A percentile compares a stretch with the other conserved stretches of the same genome.
Conservation (phyloP, 1,284 basidiomycete genomes). For the Trametes hirsuta region DNA sequence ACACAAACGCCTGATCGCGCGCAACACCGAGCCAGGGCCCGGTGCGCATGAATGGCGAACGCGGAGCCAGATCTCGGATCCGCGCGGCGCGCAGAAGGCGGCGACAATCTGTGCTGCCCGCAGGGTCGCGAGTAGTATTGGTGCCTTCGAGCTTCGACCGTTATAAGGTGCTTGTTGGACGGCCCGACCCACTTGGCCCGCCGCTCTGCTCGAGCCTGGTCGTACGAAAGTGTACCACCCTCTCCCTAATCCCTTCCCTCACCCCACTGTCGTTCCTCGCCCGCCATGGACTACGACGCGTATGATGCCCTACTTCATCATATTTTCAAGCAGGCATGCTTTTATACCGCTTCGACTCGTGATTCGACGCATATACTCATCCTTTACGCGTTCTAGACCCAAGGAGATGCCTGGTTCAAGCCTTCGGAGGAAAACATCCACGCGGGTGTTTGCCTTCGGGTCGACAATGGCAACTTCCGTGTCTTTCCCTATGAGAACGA, state of each 20-base stretch:
- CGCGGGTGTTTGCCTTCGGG: slow-evolving; percentile 69
- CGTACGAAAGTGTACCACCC: slow-evolving; percentile 6
- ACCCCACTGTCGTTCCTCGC: slow-evolving; percentile 18
- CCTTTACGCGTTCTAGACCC: slow-evolving; percentile 47
- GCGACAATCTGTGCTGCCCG: slow-evolving; percentile 2
- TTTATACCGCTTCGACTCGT: not conserved
- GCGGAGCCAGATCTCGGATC: slow-evolving; percentile 9
- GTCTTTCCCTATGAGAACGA: slow-evolving; percentile 70
- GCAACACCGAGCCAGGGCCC: not conserved
- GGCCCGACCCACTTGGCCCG: slow-evolving; percentile 5
- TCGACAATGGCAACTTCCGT: slow-evolving; percentile 63
- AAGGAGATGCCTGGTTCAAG: slow-evolving; percentile 77
- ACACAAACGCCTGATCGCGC: not conserved
- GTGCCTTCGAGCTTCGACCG: slow-evolving; percentile 1
- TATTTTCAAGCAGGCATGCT: slow-evolving; percentile 54
- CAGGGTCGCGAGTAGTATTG: not conserved
- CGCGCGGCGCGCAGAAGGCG: not conserved
- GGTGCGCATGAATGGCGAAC: not conserved
- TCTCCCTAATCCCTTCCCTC: slow-evolving; percentile 4
- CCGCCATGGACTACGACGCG: slow-evolving; percentile 70
- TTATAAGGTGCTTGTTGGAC: slow-evolving; percentile 10
- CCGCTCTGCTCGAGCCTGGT: slow-evolving; percentile 8
- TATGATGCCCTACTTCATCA: slow-evolving; percentile 74
- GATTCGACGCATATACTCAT: not conserved
- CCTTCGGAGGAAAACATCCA: slow-evolving; percentile 72